Percentiles rank a stretch among this genome's conserved stretches.
These are phyloP conservation scores for Ananas comosus DNA, from an alignment of 176 grass and related monocot genomes.

Conservation along the genomic window DNA sequence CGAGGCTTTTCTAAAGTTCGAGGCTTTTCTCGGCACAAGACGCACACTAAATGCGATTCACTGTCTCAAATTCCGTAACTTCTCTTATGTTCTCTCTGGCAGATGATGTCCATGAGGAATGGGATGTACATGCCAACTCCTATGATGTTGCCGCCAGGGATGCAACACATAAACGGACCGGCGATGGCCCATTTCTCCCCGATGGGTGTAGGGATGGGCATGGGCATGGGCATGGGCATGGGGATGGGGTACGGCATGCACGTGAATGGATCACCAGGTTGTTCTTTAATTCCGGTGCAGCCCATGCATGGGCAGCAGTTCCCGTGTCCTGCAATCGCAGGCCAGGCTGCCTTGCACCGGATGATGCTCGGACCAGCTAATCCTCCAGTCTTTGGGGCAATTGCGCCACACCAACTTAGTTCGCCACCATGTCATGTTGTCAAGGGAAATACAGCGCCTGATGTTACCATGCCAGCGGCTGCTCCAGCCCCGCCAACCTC, in stretches of 20 bases:
- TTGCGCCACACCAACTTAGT: neutral
- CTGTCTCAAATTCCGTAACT: neutral
- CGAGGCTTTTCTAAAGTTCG: no score
- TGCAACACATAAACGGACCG: slow-evolving; percentile 26
- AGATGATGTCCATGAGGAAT: slow-evolving; percentile 39
- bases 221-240: neutral
- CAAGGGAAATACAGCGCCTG: neutral
- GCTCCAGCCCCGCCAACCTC: neutral
- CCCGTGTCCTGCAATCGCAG: neutral
- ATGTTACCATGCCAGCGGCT: neutral
- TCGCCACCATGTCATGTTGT: neutral
- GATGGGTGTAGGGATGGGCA: slow-evolving; percentile 24
- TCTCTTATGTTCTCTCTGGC: neutral
- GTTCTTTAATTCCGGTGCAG: slow-evolving; percentile 1
- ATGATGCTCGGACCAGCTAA: neutral
- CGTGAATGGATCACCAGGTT: slow-evolving; percentile 8
- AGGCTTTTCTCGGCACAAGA: no score
- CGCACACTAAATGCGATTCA: neutral
- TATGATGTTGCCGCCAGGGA: slow-evolving; percentile 20
- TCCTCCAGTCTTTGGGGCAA: slow-evolving; percentile 6
- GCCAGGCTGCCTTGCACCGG: neutral
- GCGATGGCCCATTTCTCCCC: slow-evolving; percentile 21
- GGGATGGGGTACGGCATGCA: slow-evolving; percentile 6
- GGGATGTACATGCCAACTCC: slow-evolving; percentile 24
- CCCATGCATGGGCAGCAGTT: slow-evolving; percentile 10